Percentiles rank a stretch among this genome's conserved stretches.
Evolutionary conservation across 306 rosid genomes (phyloP).

Genomic region (Ormosia semicastrata): DNA sequence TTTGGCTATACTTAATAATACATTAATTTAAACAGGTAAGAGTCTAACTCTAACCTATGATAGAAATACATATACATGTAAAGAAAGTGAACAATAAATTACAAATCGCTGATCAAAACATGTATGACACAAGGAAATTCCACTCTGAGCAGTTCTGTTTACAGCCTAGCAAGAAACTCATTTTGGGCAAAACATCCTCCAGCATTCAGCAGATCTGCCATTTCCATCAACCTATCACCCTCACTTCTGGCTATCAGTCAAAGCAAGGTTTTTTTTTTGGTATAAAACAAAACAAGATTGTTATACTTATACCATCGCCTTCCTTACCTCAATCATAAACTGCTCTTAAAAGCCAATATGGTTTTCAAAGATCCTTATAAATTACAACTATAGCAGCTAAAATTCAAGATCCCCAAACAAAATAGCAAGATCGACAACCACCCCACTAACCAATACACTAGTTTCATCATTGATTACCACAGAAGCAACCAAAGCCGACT

Average conservation of each 20-base stretch:
- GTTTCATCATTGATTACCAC: background rate
- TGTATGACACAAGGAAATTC: background rate
- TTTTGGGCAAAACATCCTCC: background rate
- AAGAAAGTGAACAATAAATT: background rate
- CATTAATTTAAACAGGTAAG: background rate
- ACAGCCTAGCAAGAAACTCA: background rate
- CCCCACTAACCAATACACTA: background rate
- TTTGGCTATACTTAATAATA: background rate
- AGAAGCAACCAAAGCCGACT: background rate
- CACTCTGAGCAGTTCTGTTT: background rate
- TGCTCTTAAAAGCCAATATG: background rate
- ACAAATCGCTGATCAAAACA: background rate
- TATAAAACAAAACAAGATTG: background rate
- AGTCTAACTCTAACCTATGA: background rate
- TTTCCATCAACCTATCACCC: conserved; percentile 11
- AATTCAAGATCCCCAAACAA: background rate
- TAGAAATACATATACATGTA: background rate
- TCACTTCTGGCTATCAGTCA: background rate
- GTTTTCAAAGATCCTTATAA: background rate
- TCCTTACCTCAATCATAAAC: background rate
- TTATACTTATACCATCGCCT: background rate
- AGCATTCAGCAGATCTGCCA: conserved; percentile 18
- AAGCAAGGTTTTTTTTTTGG: background rate
- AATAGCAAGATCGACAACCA: background rate
- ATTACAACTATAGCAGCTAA: background rate